A percentile compares a stretch with the other conserved stretches of the same genome.
Evolutionary conservation across 805 yeast species (phyloP).

Genomic region (Priceomyces carsonii): DNA sequence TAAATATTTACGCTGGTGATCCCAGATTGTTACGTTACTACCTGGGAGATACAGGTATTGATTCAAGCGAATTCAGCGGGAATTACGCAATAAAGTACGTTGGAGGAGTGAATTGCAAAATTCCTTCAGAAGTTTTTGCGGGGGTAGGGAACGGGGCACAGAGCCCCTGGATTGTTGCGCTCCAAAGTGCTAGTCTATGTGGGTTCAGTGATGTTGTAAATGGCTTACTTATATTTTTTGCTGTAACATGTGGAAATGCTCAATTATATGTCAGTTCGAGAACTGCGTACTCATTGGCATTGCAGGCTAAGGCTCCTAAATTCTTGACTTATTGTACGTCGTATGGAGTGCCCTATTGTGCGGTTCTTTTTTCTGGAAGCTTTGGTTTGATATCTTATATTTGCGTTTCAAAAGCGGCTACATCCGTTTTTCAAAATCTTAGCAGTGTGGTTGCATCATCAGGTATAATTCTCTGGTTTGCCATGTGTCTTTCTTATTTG

Average conservation of each 20-base stretch:
- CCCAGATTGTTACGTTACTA: slow-evolving; percentile 65
- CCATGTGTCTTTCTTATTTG: slow-evolving; percentile 64
- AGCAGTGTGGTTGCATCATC: slow-evolving; percentile 71
- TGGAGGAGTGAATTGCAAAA: slow-evolving; percentile 37
- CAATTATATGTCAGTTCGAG: slow-evolving; percentile 45
- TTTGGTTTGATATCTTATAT: slow-evolving; percentile 64
- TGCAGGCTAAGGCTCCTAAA: slow-evolving; percentile 60
- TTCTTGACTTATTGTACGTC: slow-evolving; percentile 59
- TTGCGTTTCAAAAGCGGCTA: slow-evolving; percentile 57
- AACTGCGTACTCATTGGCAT: slow-evolving; percentile 41
- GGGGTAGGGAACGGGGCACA: slow-evolving; percentile 43
- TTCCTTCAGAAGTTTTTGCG: slow-evolving; percentile 23
- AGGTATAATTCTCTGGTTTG: slow-evolving; percentile 78
- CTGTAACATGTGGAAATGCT: slow-evolving; percentile 46
- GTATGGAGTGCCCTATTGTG: slow-evolving; percentile 70
- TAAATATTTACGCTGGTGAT: slow-evolving; percentile 77
- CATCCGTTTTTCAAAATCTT: slow-evolving; percentile 64
- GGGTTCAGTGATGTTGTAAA: slow-evolving; percentile 37
- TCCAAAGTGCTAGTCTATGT: slow-evolving; percentile 41
- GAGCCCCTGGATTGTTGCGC: slow-evolving; percentile 47
- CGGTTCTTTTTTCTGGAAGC: slow-evolving; percentile 63
- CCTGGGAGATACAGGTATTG: slow-evolving; percentile 34
- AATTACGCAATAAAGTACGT: slow-evolving; percentile 33
- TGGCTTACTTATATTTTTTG: slow-evolving; percentile 48
- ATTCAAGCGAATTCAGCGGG: slow-evolving; percentile 15